Base-by-base conservation (phyloP, 768 basidiomycete genomes). In the Suillus plorans region DNA sequence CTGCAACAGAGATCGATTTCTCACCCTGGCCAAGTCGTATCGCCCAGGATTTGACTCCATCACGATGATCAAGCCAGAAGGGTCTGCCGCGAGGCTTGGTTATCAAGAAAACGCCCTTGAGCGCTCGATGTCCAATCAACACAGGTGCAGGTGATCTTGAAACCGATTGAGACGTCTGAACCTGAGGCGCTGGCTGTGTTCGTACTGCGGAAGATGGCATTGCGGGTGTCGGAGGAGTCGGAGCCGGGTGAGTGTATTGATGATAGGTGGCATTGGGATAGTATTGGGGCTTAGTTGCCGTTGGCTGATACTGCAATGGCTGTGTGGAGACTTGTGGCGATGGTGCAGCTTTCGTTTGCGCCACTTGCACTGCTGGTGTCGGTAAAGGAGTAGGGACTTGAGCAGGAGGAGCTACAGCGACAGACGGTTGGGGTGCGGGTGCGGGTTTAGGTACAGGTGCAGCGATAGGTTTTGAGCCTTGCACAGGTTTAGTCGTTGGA, bases 31-130 rank as follows among this genome's bases (percentile, higher is more conserved):
- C 79, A 41, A 93, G 80, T 56, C 87, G 81, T 73, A 92, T 78
- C 5, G 86, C 85, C 92, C 92, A 94, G 42, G 77, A 85, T 71
- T 83, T 86, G 57, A 94, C 92, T 5, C 91, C 90, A 61, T 92
- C 89, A 50, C 80, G 80, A 63, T 86, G 77, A 69, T 91, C 87
- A 37, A 94, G 78, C 37, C 77, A 78, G 45, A 94, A 74, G 22
- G 78, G 78, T 47, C 92, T 80, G 37, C 84, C 87, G 12, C 76
- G 77, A 13, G 91, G 91, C 57, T 86, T 79, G n/a, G 86, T 82
- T 45, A 76, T 78, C 63, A 89, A 71, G n/a, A 73, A 79, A 42
- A 89, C 80, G 45, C 79, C 80, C 66, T 83, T 84, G 65, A 91
- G 76, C 62, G 81, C 85, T 62, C 82, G 82, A 56, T 70, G 69